Conservation (phyloP, 1,284 basidiomycete species). For the Cutaneotrichosporon sp. region DNA sequence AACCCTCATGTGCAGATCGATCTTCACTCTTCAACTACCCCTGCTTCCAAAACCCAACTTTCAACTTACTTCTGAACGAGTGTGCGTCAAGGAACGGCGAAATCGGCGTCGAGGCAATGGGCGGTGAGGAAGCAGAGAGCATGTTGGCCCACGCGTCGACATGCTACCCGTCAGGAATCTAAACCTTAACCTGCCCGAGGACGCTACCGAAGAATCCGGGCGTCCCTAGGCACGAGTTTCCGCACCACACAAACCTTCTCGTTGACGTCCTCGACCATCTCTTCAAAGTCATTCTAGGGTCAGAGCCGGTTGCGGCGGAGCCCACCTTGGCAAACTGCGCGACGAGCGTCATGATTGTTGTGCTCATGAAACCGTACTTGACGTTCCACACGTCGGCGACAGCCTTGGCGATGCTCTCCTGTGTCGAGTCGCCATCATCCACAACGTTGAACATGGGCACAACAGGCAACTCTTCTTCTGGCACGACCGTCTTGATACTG, state of each 20-base stretch:
- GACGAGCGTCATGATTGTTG: constrained; percentile 63
- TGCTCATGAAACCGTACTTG: constrained; percentile 78
- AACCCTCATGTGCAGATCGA: background rate
- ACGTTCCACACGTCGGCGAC: constrained; percentile 76
- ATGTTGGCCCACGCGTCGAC: constrained; percentile 81
- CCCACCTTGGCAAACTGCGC: constrained; percentile 47
- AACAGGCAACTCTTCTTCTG: constrained; percentile 60
- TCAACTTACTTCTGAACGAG: constrained; percentile 49
- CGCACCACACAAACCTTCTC: constrained; percentile 17
- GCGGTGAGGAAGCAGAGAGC: constrained; percentile 70
- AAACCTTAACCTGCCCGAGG: constrained; percentile 3
- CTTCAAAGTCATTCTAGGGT: constrained; percentile 21
- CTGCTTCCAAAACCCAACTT: background rate
- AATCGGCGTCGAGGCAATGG: constrained; percentile 71
- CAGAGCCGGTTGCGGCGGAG: background rate
- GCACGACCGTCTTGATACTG: constrained; percentile 52
- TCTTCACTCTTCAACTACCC: background rate
- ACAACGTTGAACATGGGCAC: constrained; percentile 82
- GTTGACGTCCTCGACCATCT: constrained; percentile 27
- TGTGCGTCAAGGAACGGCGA: constrained; percentile 79
- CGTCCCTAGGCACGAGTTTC: background rate
- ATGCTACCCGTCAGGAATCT: constrained; percentile 59
- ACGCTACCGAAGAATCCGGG: background rate
- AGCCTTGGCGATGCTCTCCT: constrained; percentile 69
- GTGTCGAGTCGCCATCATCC: constrained; percentile 75